Base-by-base conservation (phyloP, 495 filamentous ascomycete genomes). In the Aspergillus steynii region DNA sequence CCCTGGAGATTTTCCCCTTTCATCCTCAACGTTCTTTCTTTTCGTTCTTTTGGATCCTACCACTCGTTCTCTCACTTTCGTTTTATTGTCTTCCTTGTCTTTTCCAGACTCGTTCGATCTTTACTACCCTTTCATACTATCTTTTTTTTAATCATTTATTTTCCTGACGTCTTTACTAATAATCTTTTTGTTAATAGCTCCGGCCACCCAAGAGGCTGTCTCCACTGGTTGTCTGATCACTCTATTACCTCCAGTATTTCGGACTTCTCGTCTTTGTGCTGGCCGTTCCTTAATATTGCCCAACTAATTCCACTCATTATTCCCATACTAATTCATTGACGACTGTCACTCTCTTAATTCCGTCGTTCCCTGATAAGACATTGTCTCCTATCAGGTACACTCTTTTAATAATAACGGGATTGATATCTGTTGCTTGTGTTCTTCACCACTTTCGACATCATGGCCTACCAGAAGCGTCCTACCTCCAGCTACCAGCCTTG, bases 401-500 rank as follows among this genome's bases (percentile, higher is more conserved):
- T 68, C 68, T 61, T 20, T 69, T 72, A 29, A 27, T 66, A 61
- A 61, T 60, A 61, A 61, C 55, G 62, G 37, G 37, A 42, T 42
- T 42, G 37, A 42, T 42, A 62, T 59, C 51, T 50, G 49, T 29
- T 53, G 45, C 51, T 68, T 60, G 65, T 59, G 53, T 65, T 65
- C 45, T 46, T 59, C 57, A 62, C 51, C 57, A 63, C 27, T 61
- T 51, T 61, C 61, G 53, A 76, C 83, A 88, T 71, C 70, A 97
- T 97, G 93, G 90, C 89, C 63, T 90, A 85, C 78, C 77, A 85
- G 58, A 73, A 72, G 50, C 76, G 74, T 65, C 76, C 77, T 55
- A 67, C 69, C 50, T 81, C 86, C 69, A 76, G 72, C 73, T 81
- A 73, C 69, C 83, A 83, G 69, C 81, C 77, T 46, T 91, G 89